Percentiles rank a stretch among this genome's conserved stretches.
Conservation (phyloP, 768 basidiomycete species). For the Amyloporia xantha region DNA sequence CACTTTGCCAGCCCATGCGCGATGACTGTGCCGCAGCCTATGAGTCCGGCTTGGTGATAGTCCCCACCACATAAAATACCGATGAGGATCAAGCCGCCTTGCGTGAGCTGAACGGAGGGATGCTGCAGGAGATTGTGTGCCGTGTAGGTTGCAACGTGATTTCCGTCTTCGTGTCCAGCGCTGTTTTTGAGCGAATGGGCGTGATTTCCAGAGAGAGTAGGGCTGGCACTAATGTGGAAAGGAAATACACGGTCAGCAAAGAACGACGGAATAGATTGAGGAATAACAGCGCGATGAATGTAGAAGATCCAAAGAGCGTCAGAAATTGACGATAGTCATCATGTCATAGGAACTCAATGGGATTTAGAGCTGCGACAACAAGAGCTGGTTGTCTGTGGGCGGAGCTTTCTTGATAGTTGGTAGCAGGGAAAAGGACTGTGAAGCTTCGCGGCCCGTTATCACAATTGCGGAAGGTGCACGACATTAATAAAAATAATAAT, state of each 20-base stretch:
- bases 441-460: slow-evolving; percentile 20
- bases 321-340: too few species aligned
- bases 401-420: slow-evolving; percentile 22
- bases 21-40: slow-evolving; percentile 13
- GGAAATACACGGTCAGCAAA: neutral
- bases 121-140: slow-evolving; percentile 38
- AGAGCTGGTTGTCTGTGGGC: slow-evolving; percentile 19
- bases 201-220: slow-evolving; percentile 66
- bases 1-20: slow-evolving; percentile 20
- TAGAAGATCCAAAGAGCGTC: too few species aligned
- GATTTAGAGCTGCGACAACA: too few species aligned
- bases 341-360: too few species aligned
- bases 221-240: slow-evolving; percentile 46
- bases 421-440: slow-evolving; percentile 19
- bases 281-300: too few species aligned
- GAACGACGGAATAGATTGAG: too few species aligned
- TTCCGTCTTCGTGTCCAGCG: slow-evolving; percentile 64
- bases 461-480: slow-evolving; percentile 17
- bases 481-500: slow-evolving; percentile 21
- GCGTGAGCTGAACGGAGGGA: slow-evolving; percentile 42
- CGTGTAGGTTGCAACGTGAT: too few species aligned
- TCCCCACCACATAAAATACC: slow-evolving; percentile 45
- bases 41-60: slow-evolving; percentile 26
- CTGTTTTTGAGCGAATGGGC: slow-evolving; percentile 56
- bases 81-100: slow-evolving; percentile 70